Conservation (phyloP, 371 early-diverging fungal genomes). For the Nematocida sp. region DNA sequence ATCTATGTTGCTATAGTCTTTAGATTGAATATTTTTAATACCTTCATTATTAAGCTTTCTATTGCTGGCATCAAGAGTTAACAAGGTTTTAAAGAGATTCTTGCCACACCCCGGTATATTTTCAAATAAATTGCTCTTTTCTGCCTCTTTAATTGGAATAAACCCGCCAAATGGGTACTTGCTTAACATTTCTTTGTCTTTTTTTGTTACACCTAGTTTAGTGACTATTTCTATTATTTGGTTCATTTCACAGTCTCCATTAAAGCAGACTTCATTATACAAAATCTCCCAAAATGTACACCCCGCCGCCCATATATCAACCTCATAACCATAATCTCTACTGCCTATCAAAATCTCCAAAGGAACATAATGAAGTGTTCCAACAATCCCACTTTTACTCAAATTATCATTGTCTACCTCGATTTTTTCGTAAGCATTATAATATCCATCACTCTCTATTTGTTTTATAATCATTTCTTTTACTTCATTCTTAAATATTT, state of each 20-base stretch:
- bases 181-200: constrained; percentile 64
- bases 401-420: constrained; percentile 37
- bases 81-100: background rate
- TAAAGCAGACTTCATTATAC: constrained; percentile 86
- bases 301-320: constrained; percentile 97
- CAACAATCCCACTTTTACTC: constrained; percentile 86
- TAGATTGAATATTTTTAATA: background rate
- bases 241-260: constrained; percentile 94
- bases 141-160: background rate
- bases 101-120: background rate
- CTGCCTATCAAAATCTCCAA: constrained; percentile 92
- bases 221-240: constrained; percentile 97
- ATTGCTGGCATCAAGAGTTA: background rate
- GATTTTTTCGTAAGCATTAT: background rate
- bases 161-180: constrained; percentile 24
- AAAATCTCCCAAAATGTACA: constrained; percentile 96
- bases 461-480: background rate
- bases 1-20: background rate
- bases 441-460: background rate
- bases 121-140: background rate
- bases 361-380: constrained; percentile 95
- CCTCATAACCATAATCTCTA: constrained; percentile 78
- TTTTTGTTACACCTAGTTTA: constrained; percentile 93
- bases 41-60: background rate
- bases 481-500: background rate